A percentile compares a stretch with the other conserved stretches of the same genome.
These are phyloP conservation scores for Durotheca rogersii DNA, from an alignment of 495 filamentous ascomycete genomes.

Conservation along the genomic window DNA sequence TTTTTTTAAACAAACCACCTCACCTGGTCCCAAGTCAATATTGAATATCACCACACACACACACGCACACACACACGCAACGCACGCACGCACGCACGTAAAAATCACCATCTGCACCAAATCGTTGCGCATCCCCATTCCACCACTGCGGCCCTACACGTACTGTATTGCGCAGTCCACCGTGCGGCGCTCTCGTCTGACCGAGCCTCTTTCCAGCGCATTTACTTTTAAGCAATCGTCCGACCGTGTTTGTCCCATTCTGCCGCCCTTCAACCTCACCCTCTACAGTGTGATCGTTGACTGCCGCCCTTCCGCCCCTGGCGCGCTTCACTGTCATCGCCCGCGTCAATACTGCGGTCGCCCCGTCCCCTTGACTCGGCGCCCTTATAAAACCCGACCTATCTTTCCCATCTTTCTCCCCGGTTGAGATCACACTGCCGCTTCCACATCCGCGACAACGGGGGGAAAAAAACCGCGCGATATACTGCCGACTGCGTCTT, in stretches of 20 bases:
- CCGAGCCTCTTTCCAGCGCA: no score
- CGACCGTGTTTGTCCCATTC: no score
- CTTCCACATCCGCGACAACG: not conserved
- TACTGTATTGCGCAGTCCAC: no score
- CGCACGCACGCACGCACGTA: no score
- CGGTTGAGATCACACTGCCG: not conserved
- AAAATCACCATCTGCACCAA: no score
- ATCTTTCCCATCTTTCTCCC: not conserved
- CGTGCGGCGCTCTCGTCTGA: no score
- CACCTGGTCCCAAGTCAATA: slow-evolving; percentile 29
- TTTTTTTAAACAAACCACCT: slow-evolving; percentile 25
- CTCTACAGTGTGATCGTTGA: not conserved
- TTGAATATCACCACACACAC: slow-evolving; percentile 22
- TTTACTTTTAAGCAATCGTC: no score
- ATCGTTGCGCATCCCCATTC: no score
- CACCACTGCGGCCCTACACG: no score
- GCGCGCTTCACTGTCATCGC: slow-evolving; percentile 20
- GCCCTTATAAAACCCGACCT: slow-evolving; percentile 9
- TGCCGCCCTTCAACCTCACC: not conserved
- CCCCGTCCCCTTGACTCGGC: not conserved
- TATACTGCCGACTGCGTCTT: not conserved
- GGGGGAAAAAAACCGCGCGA: not conserved
- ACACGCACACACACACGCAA: not conserved
- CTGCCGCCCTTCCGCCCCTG: not conserved
- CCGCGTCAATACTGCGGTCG: slow-evolving; percentile 27